Conservation (phyloP, 169 alveolate species). For the Cryptosporidium tyzzeri region DNA sequence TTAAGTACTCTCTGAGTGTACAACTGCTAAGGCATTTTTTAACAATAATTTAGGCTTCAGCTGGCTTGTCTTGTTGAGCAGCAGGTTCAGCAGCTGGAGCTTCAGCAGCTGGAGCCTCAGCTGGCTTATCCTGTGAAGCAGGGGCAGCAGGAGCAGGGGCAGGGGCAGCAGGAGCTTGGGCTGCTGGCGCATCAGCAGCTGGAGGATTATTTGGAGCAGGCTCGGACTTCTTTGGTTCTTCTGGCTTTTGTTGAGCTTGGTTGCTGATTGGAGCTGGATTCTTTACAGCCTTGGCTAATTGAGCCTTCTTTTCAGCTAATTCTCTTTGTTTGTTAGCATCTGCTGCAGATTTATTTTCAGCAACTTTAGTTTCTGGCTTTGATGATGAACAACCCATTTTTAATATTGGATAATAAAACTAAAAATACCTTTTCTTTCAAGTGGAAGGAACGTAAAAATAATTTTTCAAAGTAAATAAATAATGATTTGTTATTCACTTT, state of each 20-base stretch:
- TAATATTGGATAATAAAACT: not conserved
- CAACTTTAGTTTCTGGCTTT: slow-evolving; percentile 60
- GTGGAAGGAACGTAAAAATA: not conserved
- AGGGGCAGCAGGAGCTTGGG: not conserved
- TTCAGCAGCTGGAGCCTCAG: not conserved
- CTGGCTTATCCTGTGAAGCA: slow-evolving; percentile 30
- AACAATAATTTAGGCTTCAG: slow-evolving; percentile 13
- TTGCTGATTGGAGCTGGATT: slow-evolving; percentile 21
- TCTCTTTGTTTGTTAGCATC: slow-evolving; percentile 70
- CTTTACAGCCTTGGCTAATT: slow-evolving; percentile 65
- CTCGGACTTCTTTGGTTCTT: slow-evolving; percentile 29
- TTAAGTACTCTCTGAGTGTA: slow-evolving; percentile 5
- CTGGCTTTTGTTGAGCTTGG: slow-evolving; percentile 49
- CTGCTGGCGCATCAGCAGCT: slow-evolving; percentile 10
- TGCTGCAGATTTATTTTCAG: slow-evolving; percentile 52
- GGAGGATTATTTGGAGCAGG: not conserved
- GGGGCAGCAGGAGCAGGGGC: slow-evolving; percentile 1
- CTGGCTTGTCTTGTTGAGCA: slow-evolving; percentile 1
- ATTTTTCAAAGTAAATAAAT: slow-evolving; percentile 12
- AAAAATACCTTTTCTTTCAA: not conserved
- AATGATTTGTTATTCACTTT: not conserved
- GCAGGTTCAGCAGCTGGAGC: not conserved
- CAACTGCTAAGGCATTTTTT: not conserved
- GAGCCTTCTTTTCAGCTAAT: slow-evolving; percentile 68
- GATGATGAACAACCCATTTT: slow-evolving; percentile 76